Evolutionary conservation across 495 filamentous ascomycete species (phyloP).

Genomic region (Penicillium alfredii): DNA sequence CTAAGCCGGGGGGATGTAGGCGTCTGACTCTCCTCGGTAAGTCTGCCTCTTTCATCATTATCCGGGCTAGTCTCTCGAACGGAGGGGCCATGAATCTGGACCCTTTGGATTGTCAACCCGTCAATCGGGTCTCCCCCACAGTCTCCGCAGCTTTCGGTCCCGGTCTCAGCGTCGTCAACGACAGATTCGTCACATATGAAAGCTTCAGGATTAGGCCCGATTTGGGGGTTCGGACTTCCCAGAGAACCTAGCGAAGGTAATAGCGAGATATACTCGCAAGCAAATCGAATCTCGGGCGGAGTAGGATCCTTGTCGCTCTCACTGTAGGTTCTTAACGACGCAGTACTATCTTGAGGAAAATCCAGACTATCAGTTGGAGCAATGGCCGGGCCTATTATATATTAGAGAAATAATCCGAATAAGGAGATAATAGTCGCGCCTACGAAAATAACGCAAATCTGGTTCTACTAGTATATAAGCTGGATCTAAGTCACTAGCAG

Average conservation of each 20-base stretch:
- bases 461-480: too few species aligned
- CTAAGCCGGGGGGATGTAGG: too few species aligned
- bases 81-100: neutral
- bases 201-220: too few species aligned
- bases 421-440: slow-evolving; percentile 1
- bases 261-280: neutral
- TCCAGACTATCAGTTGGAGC: neutral
- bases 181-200: neutral
- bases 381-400: neutral
- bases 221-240: neutral
- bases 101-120: neutral
- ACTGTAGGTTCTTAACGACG: slow-evolving; percentile 2
- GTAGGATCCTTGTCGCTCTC: slow-evolving; percentile 1
- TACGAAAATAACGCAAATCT: too few species aligned
- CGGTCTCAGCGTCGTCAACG: neutral
- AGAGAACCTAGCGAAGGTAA: slow-evolving; percentile 1
- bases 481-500: too few species aligned
- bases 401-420: slow-evolving; percentile 1
- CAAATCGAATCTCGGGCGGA: neutral
- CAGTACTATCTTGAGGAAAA: slow-evolving; percentile 1
- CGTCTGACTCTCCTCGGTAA: too few species aligned
- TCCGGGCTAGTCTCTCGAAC: neutral
- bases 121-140: neutral
- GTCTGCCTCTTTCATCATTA: too few species aligned
- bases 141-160: neutral